phyloP scores from a whole-genome alignment of 176 grass and related monocot species.

The Bothriochloa decipiens region DNA sequence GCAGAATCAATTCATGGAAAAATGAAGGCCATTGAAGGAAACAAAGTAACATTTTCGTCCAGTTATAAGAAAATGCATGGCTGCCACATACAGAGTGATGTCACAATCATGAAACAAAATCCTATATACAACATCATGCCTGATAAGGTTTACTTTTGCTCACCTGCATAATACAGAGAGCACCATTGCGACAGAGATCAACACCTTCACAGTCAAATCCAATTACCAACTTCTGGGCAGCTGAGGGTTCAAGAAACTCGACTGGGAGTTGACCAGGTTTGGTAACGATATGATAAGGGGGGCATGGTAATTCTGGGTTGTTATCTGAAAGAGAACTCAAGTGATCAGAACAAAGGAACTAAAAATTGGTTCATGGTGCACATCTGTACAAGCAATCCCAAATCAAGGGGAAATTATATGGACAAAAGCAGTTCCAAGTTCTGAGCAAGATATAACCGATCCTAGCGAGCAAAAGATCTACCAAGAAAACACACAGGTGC shows the following conservation, averaged over 20 bases:
- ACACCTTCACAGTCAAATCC: constrained; percentile 98
- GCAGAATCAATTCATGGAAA: not conserved
- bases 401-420: not conserved
- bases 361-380: not conserved
- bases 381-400: not conserved
- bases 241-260: constrained; percentile 87
- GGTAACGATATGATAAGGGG: constrained; percentile 71
- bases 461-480: not conserved
- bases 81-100: not conserved
- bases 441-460: not conserved
- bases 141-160: constrained; percentile 34
- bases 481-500: not conserved
- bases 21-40: not conserved
- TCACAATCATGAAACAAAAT: constrained; percentile 6
- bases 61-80: not conserved
- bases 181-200: constrained; percentile 83
- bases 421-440: not conserved
- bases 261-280: constrained; percentile 71
- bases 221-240: constrained; percentile 58
- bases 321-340: constrained; percentile 48
- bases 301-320: constrained; percentile 42
- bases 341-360: constrained; percentile 7
- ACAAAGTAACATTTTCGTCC: not conserved
- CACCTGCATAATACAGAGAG: constrained; percentile 99
- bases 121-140: not conserved